Evolutionary conservation across 176 grass and related monocot species (phyloP).

Genomic region (Rhipidocladum racemiflorum): DNA sequence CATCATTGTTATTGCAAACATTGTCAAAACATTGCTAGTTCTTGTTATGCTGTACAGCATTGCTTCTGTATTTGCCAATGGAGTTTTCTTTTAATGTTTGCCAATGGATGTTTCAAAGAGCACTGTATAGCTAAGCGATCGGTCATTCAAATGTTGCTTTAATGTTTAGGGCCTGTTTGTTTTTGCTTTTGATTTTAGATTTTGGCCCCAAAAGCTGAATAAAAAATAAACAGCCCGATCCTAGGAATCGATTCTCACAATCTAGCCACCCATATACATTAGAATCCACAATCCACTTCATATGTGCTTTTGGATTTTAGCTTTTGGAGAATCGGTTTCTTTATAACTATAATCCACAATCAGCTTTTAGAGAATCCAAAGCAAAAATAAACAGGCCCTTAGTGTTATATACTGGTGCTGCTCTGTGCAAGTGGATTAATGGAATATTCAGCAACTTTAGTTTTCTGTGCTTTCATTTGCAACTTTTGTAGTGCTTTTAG

Average conservation of each 20-base stretch:
- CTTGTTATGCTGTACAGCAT: neutral
- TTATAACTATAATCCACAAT: too few species aligned
- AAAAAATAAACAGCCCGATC: too few species aligned
- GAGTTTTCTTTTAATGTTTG: neutral
- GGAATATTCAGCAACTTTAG: neutral
- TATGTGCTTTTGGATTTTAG: too few species aligned
- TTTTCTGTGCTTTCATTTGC: conserved; percentile 12
- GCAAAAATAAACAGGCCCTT: too few species aligned
- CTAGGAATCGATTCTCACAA: too few species aligned
- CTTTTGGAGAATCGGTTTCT: too few species aligned
- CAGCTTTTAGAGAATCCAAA: too few species aligned
- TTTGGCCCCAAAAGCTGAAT: too few species aligned
- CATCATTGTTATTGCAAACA: conserved; percentile 2
- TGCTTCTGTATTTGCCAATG: neutral
- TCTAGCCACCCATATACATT: too few species aligned
- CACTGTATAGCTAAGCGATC: neutral
- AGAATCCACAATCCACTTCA: too few species aligned
- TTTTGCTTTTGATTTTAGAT: too few species aligned
- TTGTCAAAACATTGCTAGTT: conserved; percentile 20
- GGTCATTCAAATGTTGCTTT: conserved; percentile 2
- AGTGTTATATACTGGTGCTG: conserved; percentile 1
- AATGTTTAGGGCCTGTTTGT: too few species aligned
- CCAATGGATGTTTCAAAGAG: conserved; percentile 16
- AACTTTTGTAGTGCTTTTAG: neutral
- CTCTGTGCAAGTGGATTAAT: neutral